A percentile compares a stretch with the other conserved stretches of the same genome.
phyloP scores from a whole-genome alignment of 2,329 filamentous ascomycete species.

The Fusarium nygamai region DNA sequence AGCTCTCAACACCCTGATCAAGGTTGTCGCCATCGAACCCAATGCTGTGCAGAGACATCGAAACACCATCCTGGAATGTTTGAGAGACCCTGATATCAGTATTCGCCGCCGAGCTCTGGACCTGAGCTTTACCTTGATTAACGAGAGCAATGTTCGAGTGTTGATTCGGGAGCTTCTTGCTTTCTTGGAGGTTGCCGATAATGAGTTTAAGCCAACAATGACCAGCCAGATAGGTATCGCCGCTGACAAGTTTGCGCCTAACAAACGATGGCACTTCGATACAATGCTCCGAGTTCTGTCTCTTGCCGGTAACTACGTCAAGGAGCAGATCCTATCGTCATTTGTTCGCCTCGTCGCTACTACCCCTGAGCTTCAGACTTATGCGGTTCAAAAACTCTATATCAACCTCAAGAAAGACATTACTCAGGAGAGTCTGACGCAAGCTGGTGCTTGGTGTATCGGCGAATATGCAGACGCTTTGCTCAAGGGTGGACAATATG shows the following conservation, averaged over 20 bases:
- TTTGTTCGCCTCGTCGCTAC: slow-evolving; percentile 96
- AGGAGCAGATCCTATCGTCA: slow-evolving; percentile 96
- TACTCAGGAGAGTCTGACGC: slow-evolving; percentile 92
- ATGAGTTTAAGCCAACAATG: slow-evolving; percentile 99
- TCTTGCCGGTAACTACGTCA: slow-evolving; percentile 94
- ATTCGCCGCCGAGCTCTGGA: slow-evolving; percentile 95
- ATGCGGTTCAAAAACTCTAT: slow-evolving; percentile 96
- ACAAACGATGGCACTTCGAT: slow-evolving; percentile 98
- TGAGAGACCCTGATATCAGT: slow-evolving; percentile 97
- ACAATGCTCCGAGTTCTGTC: slow-evolving; percentile 96
- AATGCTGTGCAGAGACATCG: slow-evolving; percentile 97
- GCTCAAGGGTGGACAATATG: slow-evolving; percentile 88
- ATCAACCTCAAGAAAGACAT: slow-evolving; percentile 93
- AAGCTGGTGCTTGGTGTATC: slow-evolving; percentile 96
- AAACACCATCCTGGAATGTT: slow-evolving; percentile 96
- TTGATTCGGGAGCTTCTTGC: slow-evolving; percentile 92
- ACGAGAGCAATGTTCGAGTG: slow-evolving; percentile 94
- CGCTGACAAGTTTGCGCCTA: slow-evolving; percentile 93
- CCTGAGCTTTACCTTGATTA: slow-evolving; percentile 97
- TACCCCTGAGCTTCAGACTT: slow-evolving; percentile 92
- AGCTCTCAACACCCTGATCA: slow-evolving; percentile 95
- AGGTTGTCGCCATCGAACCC: slow-evolving; percentile 96
- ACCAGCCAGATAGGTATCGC: slow-evolving; percentile 98
- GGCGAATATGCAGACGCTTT: slow-evolving; percentile 95
- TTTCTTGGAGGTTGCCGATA: slow-evolving; percentile 96